A percentile compares a stretch with the other conserved stretches of the same genome.
These are phyloP conservation scores for Corchorus olitorius DNA, from an alignment of 345 rosid species.

Conservation along the genomic window DNA sequence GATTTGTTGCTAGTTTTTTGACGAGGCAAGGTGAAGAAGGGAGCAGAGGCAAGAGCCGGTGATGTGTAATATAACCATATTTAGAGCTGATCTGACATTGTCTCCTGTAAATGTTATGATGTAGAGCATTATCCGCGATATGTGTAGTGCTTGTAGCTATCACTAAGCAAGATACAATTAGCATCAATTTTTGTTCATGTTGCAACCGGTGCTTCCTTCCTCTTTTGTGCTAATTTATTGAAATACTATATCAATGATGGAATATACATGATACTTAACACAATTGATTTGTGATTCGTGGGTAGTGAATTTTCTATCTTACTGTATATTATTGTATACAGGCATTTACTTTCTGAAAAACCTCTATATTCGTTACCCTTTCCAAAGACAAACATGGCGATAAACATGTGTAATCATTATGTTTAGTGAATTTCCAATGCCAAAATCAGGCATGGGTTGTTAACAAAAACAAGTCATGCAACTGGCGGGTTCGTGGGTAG, in stretches of 20 bases:
- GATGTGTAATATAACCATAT: constrained; percentile 21
- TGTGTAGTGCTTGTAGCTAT: not conserved
- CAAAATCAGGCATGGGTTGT: too few relatives aligned
- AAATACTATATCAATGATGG: not conserved
- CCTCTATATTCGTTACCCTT: too few relatives aligned
- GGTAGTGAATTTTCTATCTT: not conserved
- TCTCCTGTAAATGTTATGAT: constrained; percentile 31
- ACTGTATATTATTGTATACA: not conserved
- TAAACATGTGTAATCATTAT: too few relatives aligned
- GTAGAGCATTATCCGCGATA: constrained; percentile 19
- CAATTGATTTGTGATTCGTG: not conserved
- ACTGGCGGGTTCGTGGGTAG: too few relatives aligned
- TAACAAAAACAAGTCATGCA: too few relatives aligned
- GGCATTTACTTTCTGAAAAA: too few relatives aligned
- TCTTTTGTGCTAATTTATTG: not conserved
- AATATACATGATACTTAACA: not conserved
- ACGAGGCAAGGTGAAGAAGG: constrained; percentile 3
- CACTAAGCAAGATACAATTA: not conserved
- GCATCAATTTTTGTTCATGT: constrained; percentile 4
- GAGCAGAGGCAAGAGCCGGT: not conserved
- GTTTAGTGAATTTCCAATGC: too few relatives aligned
- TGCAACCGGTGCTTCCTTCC: not conserved
- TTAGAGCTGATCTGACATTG: constrained; percentile 18
- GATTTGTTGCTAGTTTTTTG: not conserved
- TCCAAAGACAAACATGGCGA: too few relatives aligned